Evolutionary conservation across 83 land plant species (phyloP).

Genomic region (Diphasiastrum complanatum): DNA sequence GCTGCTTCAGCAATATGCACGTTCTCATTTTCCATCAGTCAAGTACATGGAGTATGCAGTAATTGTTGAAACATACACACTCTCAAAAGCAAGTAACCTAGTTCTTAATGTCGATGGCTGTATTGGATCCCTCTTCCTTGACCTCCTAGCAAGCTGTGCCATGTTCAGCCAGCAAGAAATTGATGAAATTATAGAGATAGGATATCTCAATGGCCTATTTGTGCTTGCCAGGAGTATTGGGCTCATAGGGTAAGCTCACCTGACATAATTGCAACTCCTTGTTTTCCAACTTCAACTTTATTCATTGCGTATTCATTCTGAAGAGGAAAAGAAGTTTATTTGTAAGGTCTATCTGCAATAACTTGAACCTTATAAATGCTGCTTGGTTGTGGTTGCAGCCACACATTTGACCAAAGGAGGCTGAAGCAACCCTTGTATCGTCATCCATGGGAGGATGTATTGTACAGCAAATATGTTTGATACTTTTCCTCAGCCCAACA

Average conservation of each 20-base stretch:
- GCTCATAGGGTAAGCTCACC: constrained; percentile 73
- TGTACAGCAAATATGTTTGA: constrained; percentile 86
- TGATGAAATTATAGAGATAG: constrained; percentile 90
- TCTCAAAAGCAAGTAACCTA: constrained; percentile 86
- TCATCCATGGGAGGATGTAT: constrained; percentile 99
- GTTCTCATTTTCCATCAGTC: constrained; percentile 72
- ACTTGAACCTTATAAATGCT: too few species aligned
- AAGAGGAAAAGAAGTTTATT: too few species aligned
- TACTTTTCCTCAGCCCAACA: too few species aligned
- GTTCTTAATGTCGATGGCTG: constrained; percentile 95
- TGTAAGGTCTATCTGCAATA: too few species aligned
- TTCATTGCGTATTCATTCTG: too few species aligned
- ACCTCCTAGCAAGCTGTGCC: constrained; percentile 76
- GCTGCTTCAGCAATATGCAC: constrained; percentile 73
- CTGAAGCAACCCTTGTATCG: constrained; percentile 97
- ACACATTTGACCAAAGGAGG: constrained; percentile 96
- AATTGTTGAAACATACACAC: constrained; percentile 85
- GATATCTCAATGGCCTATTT: constrained; percentile 93
- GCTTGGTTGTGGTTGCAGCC: too few species aligned
- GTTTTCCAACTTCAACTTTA: too few species aligned
- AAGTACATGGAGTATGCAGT: constrained; percentile 76
- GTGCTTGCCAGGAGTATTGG: constrained; percentile 96
- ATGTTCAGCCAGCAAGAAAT: constrained; percentile 95
- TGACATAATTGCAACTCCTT: too few species aligned
- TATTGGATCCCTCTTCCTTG: constrained; percentile 94